These are phyloP conservation scores for Talaromyces piceae DNA, from an alignment of 2,329 filamentous ascomycete species.

Conservation along the genomic window DNA sequence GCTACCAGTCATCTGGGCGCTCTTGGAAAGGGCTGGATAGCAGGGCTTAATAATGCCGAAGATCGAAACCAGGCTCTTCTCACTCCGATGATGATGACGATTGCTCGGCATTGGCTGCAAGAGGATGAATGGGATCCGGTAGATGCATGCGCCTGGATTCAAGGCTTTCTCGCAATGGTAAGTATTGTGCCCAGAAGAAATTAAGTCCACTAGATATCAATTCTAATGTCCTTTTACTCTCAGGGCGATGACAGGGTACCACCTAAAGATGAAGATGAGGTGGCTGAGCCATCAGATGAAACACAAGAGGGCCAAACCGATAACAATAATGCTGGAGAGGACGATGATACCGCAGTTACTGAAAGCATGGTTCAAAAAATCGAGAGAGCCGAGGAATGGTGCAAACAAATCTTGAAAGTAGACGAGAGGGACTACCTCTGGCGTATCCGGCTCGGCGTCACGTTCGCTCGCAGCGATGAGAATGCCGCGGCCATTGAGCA, in stretches of 20 bases:
- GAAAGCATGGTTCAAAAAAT: neutral
- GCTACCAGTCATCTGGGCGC: neutral
- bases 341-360: neutral
- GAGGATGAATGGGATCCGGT: neutral
- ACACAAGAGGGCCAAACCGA: neutral
- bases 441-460: neutral
- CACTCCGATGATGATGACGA: neutral
- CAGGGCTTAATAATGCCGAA: neutral
- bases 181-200: neutral
- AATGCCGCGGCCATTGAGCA: neutral
- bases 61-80: neutral
- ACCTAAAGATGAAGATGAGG: neutral
- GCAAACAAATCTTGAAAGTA: neutral
- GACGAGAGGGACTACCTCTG: neutral
- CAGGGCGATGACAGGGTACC: neutral
- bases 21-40: neutral
- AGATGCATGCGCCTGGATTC: neutral
- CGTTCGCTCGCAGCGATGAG: neutral
- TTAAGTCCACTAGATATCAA: neutral
- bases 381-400: neutral
- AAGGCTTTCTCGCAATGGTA: neutral
- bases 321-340: neutral
- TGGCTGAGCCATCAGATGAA: neutral
- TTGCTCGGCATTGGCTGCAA: neutral
- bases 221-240: neutral